phyloP scores from a whole-genome alignment of 225 moss, liverwort and hornwort genomes.

The Polytrichum formosum region DNA sequence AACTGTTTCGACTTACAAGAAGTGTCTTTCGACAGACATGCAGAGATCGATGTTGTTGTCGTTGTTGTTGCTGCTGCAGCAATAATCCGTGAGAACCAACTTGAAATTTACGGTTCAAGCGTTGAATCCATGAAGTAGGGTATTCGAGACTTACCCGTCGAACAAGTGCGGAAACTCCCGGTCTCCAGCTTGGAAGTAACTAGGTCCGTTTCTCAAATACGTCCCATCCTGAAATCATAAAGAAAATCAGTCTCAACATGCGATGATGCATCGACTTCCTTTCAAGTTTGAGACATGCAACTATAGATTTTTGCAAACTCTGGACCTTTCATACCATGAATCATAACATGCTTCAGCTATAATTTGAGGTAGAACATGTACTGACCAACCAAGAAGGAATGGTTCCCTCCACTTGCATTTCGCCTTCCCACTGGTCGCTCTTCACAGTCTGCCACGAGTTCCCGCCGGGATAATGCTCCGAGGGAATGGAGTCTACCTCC shows the following conservation, averaged over 20 bases:
- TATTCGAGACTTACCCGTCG: conserved; percentile 22
- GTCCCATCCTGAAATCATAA: conserved; percentile 21
- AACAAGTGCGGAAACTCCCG: conserved; percentile 31
- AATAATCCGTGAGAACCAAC: too few relatives aligned
- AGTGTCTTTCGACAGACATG: too few relatives aligned
- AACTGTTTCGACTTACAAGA: too few relatives aligned
- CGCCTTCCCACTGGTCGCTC: conserved; percentile 26
- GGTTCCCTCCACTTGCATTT: conserved; percentile 26
- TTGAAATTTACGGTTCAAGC: too few relatives aligned
- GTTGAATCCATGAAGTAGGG: too few relatives aligned
- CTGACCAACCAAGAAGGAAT: conserved; percentile 35
- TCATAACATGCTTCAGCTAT: too few relatives aligned
- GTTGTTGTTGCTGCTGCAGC: too few relatives aligned
- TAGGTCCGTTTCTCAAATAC: conserved; percentile 38
- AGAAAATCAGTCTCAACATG: background rate
- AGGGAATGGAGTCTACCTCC: conserved; percentile 3
- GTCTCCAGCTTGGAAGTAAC: conserved; percentile 24
- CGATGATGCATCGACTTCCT: too few relatives aligned
- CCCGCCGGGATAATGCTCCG: conserved; percentile 15
- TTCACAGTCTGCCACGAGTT: conserved; percentile 35
- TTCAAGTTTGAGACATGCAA: too few relatives aligned
- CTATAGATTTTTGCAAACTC: too few relatives aligned
- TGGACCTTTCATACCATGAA: too few relatives aligned
- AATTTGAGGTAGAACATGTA: background rate
- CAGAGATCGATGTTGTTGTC: too few relatives aligned